A percentile compares a stretch with the other conserved stretches of the same genome.
Evolutionary conservation across 2,329 filamentous ascomycete species (phyloP).

Genomic region (Neonectria neomacrospora): DNA sequence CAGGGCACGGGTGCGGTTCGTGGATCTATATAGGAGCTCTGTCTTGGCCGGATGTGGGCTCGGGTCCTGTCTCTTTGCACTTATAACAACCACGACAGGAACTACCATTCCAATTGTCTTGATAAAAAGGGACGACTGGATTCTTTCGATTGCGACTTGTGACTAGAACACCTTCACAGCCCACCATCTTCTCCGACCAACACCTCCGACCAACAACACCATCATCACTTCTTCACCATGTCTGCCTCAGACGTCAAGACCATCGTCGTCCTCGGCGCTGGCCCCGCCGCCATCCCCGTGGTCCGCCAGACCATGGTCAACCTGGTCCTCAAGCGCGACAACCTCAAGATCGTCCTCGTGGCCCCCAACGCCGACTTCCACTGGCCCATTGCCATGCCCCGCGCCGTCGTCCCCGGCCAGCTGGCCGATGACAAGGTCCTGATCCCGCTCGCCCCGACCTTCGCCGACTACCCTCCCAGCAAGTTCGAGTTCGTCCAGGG

Average conservation of each 20-base stretch:
- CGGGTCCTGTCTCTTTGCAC: background rate
- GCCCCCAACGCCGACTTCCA: conserved; percentile 60
- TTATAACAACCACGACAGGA: background rate
- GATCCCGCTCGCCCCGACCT: conserved; percentile 53
- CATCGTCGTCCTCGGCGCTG: conserved; percentile 63
- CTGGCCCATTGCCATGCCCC: conserved; percentile 61
- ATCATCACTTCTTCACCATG: conserved; percentile 24
- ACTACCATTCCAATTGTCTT: background rate
- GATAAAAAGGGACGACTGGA: background rate
- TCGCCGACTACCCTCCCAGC: conserved; percentile 58
- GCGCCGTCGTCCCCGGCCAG: conserved; percentile 59
- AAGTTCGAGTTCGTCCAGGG: conserved; percentile 65
- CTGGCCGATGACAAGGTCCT: conserved; percentile 55
- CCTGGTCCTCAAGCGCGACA: conserved; percentile 51
- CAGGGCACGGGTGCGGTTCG: background rate
- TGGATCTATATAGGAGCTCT: conserved; percentile 16
- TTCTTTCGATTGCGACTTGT: background rate
- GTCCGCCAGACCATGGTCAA: conserved; percentile 63
- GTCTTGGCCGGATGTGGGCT: background rate
- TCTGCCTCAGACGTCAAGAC: conserved; percentile 45
- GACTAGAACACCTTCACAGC: background rate
- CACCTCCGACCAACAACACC: conserved; percentile 13
- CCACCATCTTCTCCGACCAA: background rate
- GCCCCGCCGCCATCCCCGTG: conserved; percentile 57
- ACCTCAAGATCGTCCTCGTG: conserved; percentile 59